Conservation (phyloP, 2,329 filamentous ascomycete species). For the Fusarium coffeatum region DNA sequence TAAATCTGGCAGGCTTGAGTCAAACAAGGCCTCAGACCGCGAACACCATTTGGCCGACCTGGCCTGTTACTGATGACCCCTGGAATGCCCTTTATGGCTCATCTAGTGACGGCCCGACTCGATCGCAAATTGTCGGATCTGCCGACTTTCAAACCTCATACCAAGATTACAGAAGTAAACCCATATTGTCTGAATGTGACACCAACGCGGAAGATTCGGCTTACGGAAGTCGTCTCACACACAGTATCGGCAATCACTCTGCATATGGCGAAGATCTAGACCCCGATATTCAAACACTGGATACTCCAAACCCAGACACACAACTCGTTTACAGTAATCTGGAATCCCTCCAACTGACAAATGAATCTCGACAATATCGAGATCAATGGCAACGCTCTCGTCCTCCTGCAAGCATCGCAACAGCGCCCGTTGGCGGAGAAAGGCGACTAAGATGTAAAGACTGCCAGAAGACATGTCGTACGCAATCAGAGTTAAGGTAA, state of each 20-base stretch:
- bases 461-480: conserved; percentile 60
- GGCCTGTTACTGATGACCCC: conserved; percentile 54
- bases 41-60: conserved; percentile 18
- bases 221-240: conserved; percentile 57
- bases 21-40: conserved; percentile 13
- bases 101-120: conserved; percentile 44
- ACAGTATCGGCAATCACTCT: conserved; percentile 58
- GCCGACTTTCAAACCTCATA: conserved; percentile 33
- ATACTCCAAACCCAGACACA: conserved; percentile 25
- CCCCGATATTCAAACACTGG: conserved; percentile 53
- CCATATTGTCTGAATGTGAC: conserved; percentile 55
- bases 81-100: conserved; percentile 55
- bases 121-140: conserved; percentile 32
- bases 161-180: conserved; percentile 43
- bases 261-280: conserved; percentile 58
- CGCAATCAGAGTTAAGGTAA: conserved; percentile 67
- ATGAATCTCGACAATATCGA: conserved; percentile 5
- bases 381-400: conserved; percentile 25
- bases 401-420: conserved; percentile 33
- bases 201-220: conserved; percentile 59
- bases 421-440: conserved; percentile 28
- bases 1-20: conserved; percentile 12
- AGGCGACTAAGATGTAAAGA: conserved; percentile 50
- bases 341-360: conserved; percentile 44
- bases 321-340: conserved; percentile 50